These are phyloP conservation scores for Torulaspora pretoriensis DNA, from an alignment of 1,139 yeast genomes.

Conservation along the genomic window DNA sequence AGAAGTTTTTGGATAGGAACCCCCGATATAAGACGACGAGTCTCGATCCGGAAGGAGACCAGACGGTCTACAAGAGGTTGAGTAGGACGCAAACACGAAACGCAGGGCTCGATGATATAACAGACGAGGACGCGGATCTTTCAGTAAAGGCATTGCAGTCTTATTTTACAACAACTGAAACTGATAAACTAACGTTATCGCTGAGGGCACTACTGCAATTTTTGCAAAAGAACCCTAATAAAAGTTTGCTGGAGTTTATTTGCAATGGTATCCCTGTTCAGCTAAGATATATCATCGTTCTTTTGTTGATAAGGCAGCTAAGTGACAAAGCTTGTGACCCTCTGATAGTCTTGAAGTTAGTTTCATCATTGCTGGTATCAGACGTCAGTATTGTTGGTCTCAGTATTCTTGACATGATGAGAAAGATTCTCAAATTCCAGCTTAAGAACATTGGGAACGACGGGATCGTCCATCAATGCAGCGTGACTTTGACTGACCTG, in stretches of 20 bases:
- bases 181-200: conserved; percentile 47
- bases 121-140: conserved; percentile 32
- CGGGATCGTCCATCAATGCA: conserved; percentile 26
- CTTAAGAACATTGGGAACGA: conserved; percentile 37
- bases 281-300: conserved; percentile 65
- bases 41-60: conserved; percentile 16
- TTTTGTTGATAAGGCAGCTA: conserved; percentile 40
- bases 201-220: conserved; percentile 44
- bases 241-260: conserved; percentile 54
- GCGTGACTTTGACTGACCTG: conserved; percentile 31
- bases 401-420: conserved; percentile 77
- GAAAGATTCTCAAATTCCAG: conserved; percentile 60
- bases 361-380: conserved; percentile 69
- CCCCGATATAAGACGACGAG: conserved; percentile 24
- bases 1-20: conserved; percentile 28
- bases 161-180: conserved; percentile 49
- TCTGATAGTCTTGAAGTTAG: conserved; percentile 47
- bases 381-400: conserved; percentile 83
- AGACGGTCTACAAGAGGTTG: conserved; percentile 25
- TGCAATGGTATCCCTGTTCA: conserved; percentile 87
- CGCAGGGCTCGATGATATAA: conserved; percentile 23
- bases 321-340: conserved; percentile 38
- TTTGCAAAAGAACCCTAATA: conserved; percentile 37
- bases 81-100: conserved; percentile 33
- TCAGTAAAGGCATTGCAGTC: conserved; percentile 45